Evolutionary conservation across 2,329 filamentous ascomycete species (phyloP).

Genomic region (Alternaria triticina): DNA sequence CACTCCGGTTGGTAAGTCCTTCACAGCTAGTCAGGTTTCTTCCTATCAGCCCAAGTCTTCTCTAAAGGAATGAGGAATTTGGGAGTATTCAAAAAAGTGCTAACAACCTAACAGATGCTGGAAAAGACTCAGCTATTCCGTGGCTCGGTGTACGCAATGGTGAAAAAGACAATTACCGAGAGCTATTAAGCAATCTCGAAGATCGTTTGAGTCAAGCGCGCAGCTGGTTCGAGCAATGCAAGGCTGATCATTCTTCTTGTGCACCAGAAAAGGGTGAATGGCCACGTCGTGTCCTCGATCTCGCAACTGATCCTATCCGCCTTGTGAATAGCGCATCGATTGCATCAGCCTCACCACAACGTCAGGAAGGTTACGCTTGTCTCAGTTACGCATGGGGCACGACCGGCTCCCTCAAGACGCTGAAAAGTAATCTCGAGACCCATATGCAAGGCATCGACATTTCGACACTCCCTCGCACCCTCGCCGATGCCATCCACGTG

Average conservation of each 20-base stretch:
- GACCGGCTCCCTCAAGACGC: neutral
- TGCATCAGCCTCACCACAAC: neutral
- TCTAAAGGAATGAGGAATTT: neutral
- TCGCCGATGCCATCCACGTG: neutral
- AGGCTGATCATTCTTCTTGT: neutral
- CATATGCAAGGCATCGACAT: neutral
- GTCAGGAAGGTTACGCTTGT: neutral
- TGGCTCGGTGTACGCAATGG: neutral
- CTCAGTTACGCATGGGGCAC: conserved; percentile 3
- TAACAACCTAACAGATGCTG: neutral
- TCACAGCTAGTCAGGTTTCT: neutral
- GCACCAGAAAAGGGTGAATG: neutral
- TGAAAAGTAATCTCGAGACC: neutral
- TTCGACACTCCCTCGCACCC: neutral
- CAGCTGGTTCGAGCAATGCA: neutral
- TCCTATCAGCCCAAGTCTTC: no score
- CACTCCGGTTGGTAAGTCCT: neutral
- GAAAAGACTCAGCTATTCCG: neutral
- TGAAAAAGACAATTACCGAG: neutral
- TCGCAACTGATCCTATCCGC: neutral
- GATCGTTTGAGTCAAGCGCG: neutral
- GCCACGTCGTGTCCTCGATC: neutral
- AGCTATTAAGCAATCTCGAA: neutral
- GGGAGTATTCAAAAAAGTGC: neutral
- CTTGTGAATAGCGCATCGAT: neutral